Evolutionary conservation across 2,329 filamentous ascomycete genomes (phyloP).

Genomic region (Nemania sp.): DNA sequence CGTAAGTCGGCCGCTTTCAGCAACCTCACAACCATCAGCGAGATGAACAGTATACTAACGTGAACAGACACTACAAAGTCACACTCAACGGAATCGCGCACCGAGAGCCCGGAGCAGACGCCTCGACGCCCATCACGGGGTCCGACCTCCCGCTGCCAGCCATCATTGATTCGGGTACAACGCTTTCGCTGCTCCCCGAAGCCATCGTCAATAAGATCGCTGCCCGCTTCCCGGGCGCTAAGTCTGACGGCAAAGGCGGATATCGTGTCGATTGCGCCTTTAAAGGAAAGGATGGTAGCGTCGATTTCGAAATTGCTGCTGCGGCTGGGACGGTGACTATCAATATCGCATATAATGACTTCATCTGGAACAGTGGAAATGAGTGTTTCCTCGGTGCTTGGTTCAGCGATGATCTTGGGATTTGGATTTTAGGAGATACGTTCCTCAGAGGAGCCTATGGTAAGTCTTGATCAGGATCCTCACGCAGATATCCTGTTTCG

Average conservation of each 20-base stretch:
- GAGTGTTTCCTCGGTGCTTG: slow-evolving; percentile 36
- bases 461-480: too few relatives aligned
- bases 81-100: slow-evolving; percentile 31
- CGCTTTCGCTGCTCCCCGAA: slow-evolving; percentile 51
- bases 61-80: slow-evolving; percentile 37
- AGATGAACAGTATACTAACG: slow-evolving; percentile 17
- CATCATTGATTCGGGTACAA: slow-evolving; percentile 58
- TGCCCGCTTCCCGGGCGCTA: slow-evolving; percentile 45
- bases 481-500: too few relatives aligned
- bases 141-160: slow-evolving; percentile 43
- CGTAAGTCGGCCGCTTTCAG: slow-evolving; percentile 32
- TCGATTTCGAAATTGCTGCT: slow-evolving; percentile 52
- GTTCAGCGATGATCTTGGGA: slow-evolving; percentile 27
- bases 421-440: slow-evolving; percentile 40
- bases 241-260: slow-evolving; percentile 46
- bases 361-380: slow-evolving; percentile 38
- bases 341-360: slow-evolving; percentile 36
- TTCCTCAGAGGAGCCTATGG: slow-evolving; percentile 40
- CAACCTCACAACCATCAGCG: neutral
- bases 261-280: slow-evolving; percentile 50
- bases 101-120: slow-evolving; percentile 21
- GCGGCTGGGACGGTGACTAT: slow-evolving; percentile 36
- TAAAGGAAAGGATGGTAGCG: slow-evolving; percentile 42
- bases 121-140: slow-evolving; percentile 21
- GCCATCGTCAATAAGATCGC: slow-evolving; percentile 48